These are phyloP conservation scores for Lactarius evosmus DNA, from an alignment of 768 basidiomycete species.

Conservation along the genomic window DNA sequence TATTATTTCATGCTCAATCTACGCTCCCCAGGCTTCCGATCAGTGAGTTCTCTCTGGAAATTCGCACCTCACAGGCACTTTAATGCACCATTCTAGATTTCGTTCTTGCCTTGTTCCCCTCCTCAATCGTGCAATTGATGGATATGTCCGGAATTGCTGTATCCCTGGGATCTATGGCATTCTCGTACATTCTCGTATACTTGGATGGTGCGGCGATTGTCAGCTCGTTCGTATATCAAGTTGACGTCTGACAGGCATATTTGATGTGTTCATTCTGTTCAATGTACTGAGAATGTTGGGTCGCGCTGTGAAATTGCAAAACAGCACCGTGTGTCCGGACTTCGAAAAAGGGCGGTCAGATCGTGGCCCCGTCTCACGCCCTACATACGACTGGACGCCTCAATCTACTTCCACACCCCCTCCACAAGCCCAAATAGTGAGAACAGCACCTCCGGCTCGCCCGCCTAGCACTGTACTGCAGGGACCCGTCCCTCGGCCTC, in stretches of 20 bases:
- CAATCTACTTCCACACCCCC: background rate
- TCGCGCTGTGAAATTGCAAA: slow-evolving; percentile 44
- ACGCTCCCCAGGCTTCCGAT: slow-evolving; percentile 50
- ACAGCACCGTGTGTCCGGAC: background rate
- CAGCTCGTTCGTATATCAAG: slow-evolving; percentile 25
- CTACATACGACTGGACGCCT: slow-evolving; percentile 3
- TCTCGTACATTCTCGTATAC: slow-evolving; percentile 40
- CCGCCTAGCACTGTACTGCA: background rate
- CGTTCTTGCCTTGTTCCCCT: slow-evolving; percentile 55
- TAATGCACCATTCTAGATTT: slow-evolving; percentile 48
- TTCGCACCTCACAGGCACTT: slow-evolving; percentile 11
- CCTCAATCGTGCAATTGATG: slow-evolving; percentile 49
- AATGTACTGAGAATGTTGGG: slow-evolving; percentile 64
- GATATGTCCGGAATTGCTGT: slow-evolving; percentile 47
- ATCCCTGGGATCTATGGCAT: slow-evolving; percentile 46
- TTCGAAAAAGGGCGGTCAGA: slow-evolving; percentile 2
- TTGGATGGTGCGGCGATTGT: slow-evolving; percentile 38
- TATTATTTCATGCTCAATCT: slow-evolving; percentile 13
- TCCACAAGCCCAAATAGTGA: background rate
- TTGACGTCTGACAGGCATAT: slow-evolving; percentile 46
- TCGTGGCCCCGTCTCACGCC: background rate
- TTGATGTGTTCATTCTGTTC: slow-evolving; percentile 63
- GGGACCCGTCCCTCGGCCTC: background rate
- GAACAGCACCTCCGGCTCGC: slow-evolving; percentile 2
- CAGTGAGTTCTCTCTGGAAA: slow-evolving; percentile 40